Percentiles rank a stretch among this genome's conserved stretches.
Evolutionary conservation across 2,329 filamentous ascomycete genomes (phyloP).

Genomic region (Gyromitra esculenta): DNA sequence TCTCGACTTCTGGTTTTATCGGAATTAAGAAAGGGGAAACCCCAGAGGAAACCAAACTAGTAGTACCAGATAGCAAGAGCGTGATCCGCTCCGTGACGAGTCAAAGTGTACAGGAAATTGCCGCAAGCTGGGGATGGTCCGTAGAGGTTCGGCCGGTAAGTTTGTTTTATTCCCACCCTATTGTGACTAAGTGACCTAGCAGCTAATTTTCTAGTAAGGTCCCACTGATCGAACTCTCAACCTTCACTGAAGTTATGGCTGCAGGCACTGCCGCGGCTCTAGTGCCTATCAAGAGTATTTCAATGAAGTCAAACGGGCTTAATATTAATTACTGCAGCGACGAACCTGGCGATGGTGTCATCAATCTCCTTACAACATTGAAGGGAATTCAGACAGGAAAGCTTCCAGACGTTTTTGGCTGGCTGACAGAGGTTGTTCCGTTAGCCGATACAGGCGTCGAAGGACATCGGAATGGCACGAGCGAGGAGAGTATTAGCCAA

Average conservation of each 20-base stretch:
- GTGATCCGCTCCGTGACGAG: constrained; percentile 90
- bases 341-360: constrained; percentile 55
- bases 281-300: constrained; percentile 91
- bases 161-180: constrained; percentile 58
- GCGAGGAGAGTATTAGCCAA: constrained; percentile 18
- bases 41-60: constrained; percentile 69
- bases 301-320: constrained; percentile 70
- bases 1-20: constrained; percentile 92
- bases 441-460: constrained; percentile 5
- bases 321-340: constrained; percentile 66
- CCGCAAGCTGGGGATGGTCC: constrained; percentile 77
- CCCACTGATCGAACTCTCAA: constrained; percentile 69
- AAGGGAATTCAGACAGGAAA: constrained; percentile 88
- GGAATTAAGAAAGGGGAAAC: constrained; percentile 69
- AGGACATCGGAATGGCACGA: background rate
- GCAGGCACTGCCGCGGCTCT: constrained; percentile 91
- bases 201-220: constrained; percentile 61
- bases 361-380: constrained; percentile 77
- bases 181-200: background rate
- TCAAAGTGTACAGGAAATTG: constrained; percentile 80
- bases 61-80: constrained; percentile 86
- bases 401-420: constrained; percentile 78
- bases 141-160: constrained; percentile 77
- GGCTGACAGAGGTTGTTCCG: constrained; percentile 64
- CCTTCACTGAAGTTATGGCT: constrained; percentile 83